Evolutionary conservation across 305 asterid species (phyloP).

Genomic region (Fraxinus sp.): DNA sequence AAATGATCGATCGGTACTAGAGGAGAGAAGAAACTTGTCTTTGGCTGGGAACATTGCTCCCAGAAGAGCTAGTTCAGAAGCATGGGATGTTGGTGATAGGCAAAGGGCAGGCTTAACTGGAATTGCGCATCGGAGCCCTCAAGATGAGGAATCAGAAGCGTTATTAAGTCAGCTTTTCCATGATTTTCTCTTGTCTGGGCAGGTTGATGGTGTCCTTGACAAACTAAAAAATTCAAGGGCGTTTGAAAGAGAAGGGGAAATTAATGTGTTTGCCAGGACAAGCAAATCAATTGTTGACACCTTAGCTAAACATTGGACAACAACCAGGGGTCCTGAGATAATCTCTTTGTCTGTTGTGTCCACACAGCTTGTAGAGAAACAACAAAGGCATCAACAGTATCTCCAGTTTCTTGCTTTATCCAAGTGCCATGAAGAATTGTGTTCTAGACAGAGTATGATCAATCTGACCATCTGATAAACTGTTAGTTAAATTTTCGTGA

Average conservation of each 20-base stretch:
- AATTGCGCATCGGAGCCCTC: constrained; percentile 64
- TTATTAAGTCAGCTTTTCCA: constrained; percentile 79
- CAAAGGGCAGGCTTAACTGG: constrained; percentile 60
- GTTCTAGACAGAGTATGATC: constrained; percentile 75
- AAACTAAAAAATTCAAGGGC: constrained; percentile 69
- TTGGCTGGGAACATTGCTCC: constrained; percentile 64
- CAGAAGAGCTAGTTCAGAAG: constrained; percentile 84
- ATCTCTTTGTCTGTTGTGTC: constrained; percentile 69
- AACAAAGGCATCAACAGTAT: constrained; percentile 76
- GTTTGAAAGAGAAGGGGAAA: constrained; percentile 91
- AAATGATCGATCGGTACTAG: constrained; percentile 62
- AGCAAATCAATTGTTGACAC: constrained; percentile 94
- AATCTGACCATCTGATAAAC: constrained; percentile 23
- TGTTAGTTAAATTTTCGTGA: constrained; percentile 6
- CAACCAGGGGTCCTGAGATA: constrained; percentile 91
- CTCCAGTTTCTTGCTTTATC: constrained; percentile 95
- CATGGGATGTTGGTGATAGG: constrained; percentile 74
- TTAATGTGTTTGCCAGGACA: constrained; percentile 70
- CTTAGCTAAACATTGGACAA: constrained; percentile 95
- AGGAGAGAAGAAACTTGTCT: constrained; percentile 57
- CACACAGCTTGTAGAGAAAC: constrained; percentile 78
- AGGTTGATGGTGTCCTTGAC: constrained; percentile 67
- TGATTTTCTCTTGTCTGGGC: constrained; percentile 77
- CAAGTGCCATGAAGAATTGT: constrained; percentile 91
- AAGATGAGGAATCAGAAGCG: constrained; percentile 91